These are phyloP conservation scores for Exophiala xenobiotica DNA, from an alignment of 2,329 filamentous ascomycete genomes.

Conservation along the genomic window DNA sequence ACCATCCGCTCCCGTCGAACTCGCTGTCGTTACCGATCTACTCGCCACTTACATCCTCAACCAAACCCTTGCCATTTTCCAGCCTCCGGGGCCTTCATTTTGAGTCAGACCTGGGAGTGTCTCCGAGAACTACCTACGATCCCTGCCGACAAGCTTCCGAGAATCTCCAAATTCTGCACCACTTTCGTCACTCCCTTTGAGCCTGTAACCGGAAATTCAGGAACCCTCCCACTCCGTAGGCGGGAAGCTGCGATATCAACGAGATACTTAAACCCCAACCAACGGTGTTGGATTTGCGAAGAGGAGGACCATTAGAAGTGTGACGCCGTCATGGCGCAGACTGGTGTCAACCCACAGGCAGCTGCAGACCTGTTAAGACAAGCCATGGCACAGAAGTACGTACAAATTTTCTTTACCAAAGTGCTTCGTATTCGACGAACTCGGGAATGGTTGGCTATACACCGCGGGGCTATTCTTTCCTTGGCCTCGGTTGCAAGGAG, in stretches of 20 bases:
- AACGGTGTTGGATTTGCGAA: slow-evolving; percentile 8
- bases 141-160: slow-evolving; percentile 26
- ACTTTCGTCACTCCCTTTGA: slow-evolving; percentile 23
- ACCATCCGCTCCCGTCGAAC: slow-evolving; percentile 7
- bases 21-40: slow-evolving; percentile 21
- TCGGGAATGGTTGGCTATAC: slow-evolving; percentile 2
- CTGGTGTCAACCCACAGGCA: slow-evolving; percentile 44
- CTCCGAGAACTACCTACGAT: slow-evolving; percentile 20
- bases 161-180: slow-evolving; percentile 29
- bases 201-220: slow-evolving; percentile 24
- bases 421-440: slow-evolving; percentile 11
- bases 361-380: slow-evolving; percentile 60
- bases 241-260: slow-evolving; percentile 17
- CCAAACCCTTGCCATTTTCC: slow-evolving; percentile 8
- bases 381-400: slow-evolving; percentile 59
- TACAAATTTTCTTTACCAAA: slow-evolving; percentile 30
- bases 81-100: slow-evolving; percentile 2
- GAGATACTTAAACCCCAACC: neutral
- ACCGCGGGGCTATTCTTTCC: slow-evolving; percentile 9
- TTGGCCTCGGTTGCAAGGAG: slow-evolving; percentile 11
- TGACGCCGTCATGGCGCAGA: slow-evolving; percentile 30
- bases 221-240: slow-evolving; percentile 16
- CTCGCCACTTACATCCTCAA: slow-evolving; percentile 11
- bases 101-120: neutral
- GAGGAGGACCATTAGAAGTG: slow-evolving; percentile 16